Evolutionary conservation across 306 rosid species (phyloP), one percentile per base, ranked within the genome.

Genomic region (Datisca glomerata): DNA sequence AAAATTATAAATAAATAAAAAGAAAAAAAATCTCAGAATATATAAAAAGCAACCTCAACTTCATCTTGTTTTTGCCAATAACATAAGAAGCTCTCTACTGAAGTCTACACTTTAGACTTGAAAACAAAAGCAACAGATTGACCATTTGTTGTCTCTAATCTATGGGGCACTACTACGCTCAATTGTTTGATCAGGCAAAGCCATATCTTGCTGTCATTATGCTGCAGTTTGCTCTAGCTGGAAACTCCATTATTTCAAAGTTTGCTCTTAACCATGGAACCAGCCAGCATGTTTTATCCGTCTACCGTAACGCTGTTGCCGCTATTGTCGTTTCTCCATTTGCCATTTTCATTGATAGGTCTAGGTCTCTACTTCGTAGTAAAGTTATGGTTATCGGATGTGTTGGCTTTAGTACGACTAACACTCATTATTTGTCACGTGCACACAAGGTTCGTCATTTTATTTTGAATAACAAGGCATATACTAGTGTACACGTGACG

Each of bases 201-300:
- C 59, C 55, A 32, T 18, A 53, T 7, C n/a, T 49, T 4, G 60
- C 47, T 10, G 71, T 43, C 4, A 35, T 59, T 13, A 39, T 65
- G 18, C 12, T 69, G 35, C 69, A 56, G 47, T 24, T 53, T 10
- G 65, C 18, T 5, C 58, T 45, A 24, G 70, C 75, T 19, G 70
- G 70, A 34, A 24, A 57, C 38, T 23, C 49, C 8, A 49, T 69
- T 14, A 47, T 69, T 36, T 20, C 52, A 1, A 64, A 43, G 38
- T 36, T 52, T 43, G 64, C 71, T 37, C 21, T 69, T 11, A 69
- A 63, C 47, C 31, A 63, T 19, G 75, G 75, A 38, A 63, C 32
- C 70, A 63, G 51, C 49, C 63, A 54, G 43, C 66, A 53, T 24
- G 51, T 64, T 1, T 48, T 60, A 24, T 42, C 58, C 5, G 62